Conservation (phyloP, 2,329 filamentous ascomycete genomes). For the Xenosphaeropsis pyriputrescens region DNA sequence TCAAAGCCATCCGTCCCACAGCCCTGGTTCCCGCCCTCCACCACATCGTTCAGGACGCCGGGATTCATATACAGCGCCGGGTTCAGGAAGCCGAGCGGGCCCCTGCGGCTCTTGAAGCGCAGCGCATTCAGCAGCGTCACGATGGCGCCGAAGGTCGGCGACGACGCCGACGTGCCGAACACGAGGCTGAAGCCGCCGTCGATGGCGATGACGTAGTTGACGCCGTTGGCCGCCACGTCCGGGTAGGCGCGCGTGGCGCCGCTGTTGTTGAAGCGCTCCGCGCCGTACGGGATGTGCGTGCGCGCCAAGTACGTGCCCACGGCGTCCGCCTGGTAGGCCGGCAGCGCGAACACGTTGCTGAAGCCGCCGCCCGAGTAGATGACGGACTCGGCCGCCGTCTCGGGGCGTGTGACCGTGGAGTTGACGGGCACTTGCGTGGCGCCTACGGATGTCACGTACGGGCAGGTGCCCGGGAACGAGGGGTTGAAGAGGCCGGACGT, state of each 20-base stretch:
- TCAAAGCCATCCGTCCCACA: conserved; percentile 18
- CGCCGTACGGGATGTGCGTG: conserved; percentile 10
- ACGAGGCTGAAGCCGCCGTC: conserved; percentile 7
- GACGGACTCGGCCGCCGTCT: conserved; percentile 17
- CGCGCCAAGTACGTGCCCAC: conserved; percentile 11
- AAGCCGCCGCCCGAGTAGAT: conserved; percentile 30
- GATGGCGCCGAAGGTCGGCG: conserved; percentile 41
- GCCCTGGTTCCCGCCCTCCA: conserved; percentile 14
- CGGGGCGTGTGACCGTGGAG: conserved; percentile 21
- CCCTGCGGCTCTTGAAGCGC: conserved; percentile 16
- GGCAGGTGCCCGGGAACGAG: conserved; percentile 50
- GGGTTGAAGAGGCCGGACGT: conserved; percentile 19
- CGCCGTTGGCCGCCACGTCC: conserved; percentile 13
- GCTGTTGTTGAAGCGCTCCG: conserved; percentile 11
- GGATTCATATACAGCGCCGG: conserved; percentile 12
- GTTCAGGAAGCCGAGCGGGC: conserved; percentile 21
- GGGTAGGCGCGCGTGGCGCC: conserved; percentile 16
- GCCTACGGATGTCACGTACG: conserved; percentile 52
- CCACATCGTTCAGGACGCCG: conserved; percentile 15
- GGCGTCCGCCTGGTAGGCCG: conserved; percentile 11
- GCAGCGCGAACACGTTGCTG: conserved; percentile 22
- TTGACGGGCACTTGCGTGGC: conserved; percentile 32
- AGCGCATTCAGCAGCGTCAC: conserved; percentile 25
- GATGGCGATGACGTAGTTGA: conserved; percentile 12
- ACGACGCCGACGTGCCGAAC: conserved; percentile 20